A percentile compares a stretch with the other conserved stretches of the same genome.
Conservation (phyloP, 1,284 basidiomycete species). For the Rhodotorula sp. region DNA sequence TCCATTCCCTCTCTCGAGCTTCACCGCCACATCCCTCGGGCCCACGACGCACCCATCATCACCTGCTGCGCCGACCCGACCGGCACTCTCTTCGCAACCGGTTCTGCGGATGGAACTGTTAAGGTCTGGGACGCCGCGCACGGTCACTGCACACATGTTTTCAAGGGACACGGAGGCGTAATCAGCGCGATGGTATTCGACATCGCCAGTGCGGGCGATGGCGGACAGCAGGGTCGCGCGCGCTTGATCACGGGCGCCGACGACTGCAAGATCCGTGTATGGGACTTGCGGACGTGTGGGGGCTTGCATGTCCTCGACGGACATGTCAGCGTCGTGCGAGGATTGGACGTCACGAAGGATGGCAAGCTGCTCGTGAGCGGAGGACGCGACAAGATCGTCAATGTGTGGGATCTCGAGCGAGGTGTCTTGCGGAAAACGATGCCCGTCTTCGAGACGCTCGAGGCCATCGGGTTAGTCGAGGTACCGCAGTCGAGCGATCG, state of each 20-base stretch:
- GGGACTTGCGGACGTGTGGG: slow-evolving; percentile 66
- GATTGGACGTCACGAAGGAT: slow-evolving; percentile 64
- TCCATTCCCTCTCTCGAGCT: slow-evolving; percentile 57
- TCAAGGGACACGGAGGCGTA: slow-evolving; percentile 94
- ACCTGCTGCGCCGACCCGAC: slow-evolving; percentile 82
- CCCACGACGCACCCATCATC: slow-evolving; percentile 90
- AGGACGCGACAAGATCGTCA: slow-evolving; percentile 82
- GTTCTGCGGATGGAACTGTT: slow-evolving; percentile 90
- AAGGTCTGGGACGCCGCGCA: slow-evolving; percentile 92
- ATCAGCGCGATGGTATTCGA: slow-evolving; percentile 85
- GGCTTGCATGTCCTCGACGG: slow-evolving; percentile 72
- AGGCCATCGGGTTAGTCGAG: slow-evolving; percentile 71
- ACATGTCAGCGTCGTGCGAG: slow-evolving; percentile 85
- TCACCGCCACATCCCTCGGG: slow-evolving; percentile 70
- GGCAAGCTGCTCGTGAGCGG: slow-evolving; percentile 84
- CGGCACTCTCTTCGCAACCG: slow-evolving; percentile 86
- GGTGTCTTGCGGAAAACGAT: slow-evolving; percentile 70
- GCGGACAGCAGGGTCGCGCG: slow-evolving; percentile 37
- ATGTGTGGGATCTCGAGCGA: slow-evolving; percentile 75
- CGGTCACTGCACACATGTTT: slow-evolving; percentile 89
- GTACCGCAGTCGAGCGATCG: slow-evolving; percentile 52
- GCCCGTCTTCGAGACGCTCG: slow-evolving; percentile 80
- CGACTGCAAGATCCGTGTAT: slow-evolving; percentile 84
- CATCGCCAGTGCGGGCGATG: slow-evolving; percentile 35
- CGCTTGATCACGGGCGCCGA: slow-evolving; percentile 45